Conservation (phyloP, 176 grass and related monocot genomes). For the Oryza longistaminata region DNA sequence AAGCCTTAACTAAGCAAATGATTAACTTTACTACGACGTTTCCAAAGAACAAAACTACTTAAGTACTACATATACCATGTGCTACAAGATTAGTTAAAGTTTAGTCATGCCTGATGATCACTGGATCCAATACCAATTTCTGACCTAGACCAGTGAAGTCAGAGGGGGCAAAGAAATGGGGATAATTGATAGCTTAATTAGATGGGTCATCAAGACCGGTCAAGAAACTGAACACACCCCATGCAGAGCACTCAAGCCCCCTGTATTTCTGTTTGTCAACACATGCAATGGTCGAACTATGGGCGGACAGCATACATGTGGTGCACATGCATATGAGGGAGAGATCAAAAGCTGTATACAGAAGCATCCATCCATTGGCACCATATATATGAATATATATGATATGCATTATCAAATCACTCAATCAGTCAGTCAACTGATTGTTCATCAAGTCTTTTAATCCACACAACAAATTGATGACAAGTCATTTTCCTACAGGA, state of each 20-base stretch:
- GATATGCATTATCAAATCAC: background rate
- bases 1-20: background rate
- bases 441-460: conserved; percentile 20
- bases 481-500: background rate
- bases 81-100: conserved; percentile 14
- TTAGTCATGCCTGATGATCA: background rate
- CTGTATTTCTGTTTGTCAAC: conserved; percentile 34
- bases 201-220: background rate
- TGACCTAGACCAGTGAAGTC: conserved; percentile 18
- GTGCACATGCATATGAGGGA: conserved; percentile 50
- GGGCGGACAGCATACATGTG: conserved; percentile 54
- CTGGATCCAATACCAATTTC: conserved; percentile 16
- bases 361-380: conserved; percentile 30
- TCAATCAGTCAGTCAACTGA: background rate
- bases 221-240: conserved; percentile 4
- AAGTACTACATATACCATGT: background rate
- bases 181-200: background rate
- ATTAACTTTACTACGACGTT: background rate
- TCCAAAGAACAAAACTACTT: background rate
- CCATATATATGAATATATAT: background rate
- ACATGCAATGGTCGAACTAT: conserved; percentile 45
- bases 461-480: background rate
- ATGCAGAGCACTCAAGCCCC: conserved; percentile 25
- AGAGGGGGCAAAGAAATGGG: background rate
- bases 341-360: conserved; percentile 17